phyloP scores from a whole-genome alignment of 1,139 yeast species.

The Blastobotrys niveus region DNA sequence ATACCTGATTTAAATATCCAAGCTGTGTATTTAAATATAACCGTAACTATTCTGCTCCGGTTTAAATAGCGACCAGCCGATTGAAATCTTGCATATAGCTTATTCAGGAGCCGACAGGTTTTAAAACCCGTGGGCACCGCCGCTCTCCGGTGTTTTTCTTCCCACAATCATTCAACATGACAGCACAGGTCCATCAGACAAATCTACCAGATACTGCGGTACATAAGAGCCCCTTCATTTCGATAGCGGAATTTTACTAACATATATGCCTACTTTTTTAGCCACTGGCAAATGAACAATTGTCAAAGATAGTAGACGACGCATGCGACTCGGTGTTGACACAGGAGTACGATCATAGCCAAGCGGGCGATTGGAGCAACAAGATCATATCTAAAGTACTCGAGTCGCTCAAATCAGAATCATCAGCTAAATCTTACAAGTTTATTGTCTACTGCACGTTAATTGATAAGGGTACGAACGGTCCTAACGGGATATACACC shows the following conservation, averaged over 20 bases:
- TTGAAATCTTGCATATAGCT: not conserved
- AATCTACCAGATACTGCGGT: slow-evolving; percentile 9
- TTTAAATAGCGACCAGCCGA: too few relatives aligned
- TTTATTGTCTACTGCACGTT: slow-evolving; percentile 29
- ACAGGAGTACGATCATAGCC: slow-evolving; percentile 17
- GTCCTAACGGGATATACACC: slow-evolving; percentile 29
- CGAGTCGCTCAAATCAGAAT: slow-evolving; percentile 22
- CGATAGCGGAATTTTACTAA: not conserved
- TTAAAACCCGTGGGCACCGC: not conserved
- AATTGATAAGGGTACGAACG: slow-evolving; percentile 24
- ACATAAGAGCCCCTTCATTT: not conserved
- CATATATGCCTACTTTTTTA: not conserved
- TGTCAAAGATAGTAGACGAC: slow-evolving; percentile 12
- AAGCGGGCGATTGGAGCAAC: slow-evolving; percentile 21
- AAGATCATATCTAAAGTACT: slow-evolving; percentile 23
- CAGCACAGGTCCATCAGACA: slow-evolving; percentile 9
- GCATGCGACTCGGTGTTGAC: slow-evolving; percentile 15
- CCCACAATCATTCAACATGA: slow-evolving; percentile 5
- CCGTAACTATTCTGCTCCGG: not conserved
- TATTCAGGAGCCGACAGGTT: not conserved
- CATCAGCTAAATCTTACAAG: slow-evolving; percentile 29
- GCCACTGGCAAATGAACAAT: slow-evolving; percentile 18
- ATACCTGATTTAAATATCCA: too few relatives aligned
- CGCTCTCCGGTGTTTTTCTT: not conserved
- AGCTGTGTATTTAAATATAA: too few relatives aligned